Conservation (phyloP, 352 stramenopile species). For the Globisporangium polare region DNA sequence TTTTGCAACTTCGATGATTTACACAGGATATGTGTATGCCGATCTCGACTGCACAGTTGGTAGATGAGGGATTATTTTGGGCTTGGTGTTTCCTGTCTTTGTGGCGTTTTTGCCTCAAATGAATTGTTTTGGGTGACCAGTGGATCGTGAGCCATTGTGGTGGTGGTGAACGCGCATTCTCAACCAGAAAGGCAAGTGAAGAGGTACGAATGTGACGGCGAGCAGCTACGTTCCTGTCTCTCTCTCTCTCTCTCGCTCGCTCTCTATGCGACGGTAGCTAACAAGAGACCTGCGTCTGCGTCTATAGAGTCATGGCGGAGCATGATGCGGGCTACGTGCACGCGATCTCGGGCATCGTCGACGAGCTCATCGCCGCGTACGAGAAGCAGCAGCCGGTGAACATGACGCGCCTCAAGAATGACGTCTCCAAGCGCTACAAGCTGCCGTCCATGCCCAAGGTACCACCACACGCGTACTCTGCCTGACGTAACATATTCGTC, state of each 20-base stretch:
- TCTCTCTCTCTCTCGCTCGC: too few species aligned
- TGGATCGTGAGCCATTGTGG: background rate
- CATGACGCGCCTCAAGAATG: conserved; percentile 92
- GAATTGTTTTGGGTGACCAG: background rate
- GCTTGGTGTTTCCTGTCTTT: background rate
- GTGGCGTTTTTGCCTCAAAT: background rate
- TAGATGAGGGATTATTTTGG: background rate
- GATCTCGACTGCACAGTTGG: too few species aligned
- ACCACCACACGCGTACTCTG: background rate
- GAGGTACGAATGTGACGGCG: background rate
- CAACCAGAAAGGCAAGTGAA: conserved; percentile 7
- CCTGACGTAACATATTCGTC: background rate
- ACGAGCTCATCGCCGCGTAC: conserved; percentile 90
- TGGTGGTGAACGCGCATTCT: conserved; percentile 3
- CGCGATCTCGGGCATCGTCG: conserved; percentile 89
- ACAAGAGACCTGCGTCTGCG: background rate
- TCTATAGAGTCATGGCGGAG: conserved; percentile 14
- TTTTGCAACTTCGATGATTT: too few species aligned
- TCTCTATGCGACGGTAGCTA: background rate
- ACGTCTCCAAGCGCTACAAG: conserved; percentile 89
- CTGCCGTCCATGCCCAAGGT: conserved; percentile 90
- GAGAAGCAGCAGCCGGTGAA: conserved; percentile 89
- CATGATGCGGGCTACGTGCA: conserved; percentile 55
- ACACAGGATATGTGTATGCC: too few species aligned
- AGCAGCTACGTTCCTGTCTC: background rate